Base-by-base conservation (phyloP, 192 early-diverging fungal genomes). In the Polychytrium aggregatum region DNA sequence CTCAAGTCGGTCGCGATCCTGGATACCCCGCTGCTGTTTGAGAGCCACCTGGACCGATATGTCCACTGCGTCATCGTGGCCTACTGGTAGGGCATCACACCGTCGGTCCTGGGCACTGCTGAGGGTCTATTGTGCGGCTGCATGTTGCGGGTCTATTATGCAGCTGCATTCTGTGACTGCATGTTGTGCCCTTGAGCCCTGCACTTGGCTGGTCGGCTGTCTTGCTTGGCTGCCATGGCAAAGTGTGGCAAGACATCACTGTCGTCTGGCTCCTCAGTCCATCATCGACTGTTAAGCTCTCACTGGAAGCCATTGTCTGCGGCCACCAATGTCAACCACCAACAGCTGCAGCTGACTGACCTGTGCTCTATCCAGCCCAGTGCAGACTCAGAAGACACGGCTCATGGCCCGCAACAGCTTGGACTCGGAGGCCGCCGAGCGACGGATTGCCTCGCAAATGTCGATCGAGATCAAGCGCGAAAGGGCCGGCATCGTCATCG, bases 1-100 rank as follows among this genome's bases (percentile, higher is more conserved):
- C 87, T 87, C 1, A 57, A 80, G 1, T 53, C 66, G 4, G 39
- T 90, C 13, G 83, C 85, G 10, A 70, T 98, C 1, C 67, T 97
- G 36, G 95, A 98, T 60, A 87, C 86, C 0, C 95, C 95, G n/a
- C 63, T 98, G 38, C 70, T 98, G 46, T 82, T 89, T 42, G 95
- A 98, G 55, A 75, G 82, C 14, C 78, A 84, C 13, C 56, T 95
- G 47, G 69, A 87, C 54, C 67, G 67, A 37, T 79, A 81, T 50
- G 80, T 93, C 24, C 76, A 74, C 33, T 55, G 65, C 4, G 79
- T 78, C 7, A 65, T 86, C 21, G 92, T 97, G 1, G 82, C 97
- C 2, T 90, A 83, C 48, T 84, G 83, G 84, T 88, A n/a, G n/a
- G n/a, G n/a, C n/a, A n/a, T n/a, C n/a, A 67, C 59, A n/a, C n/a